A percentile compares a stretch with the other conserved stretches of the same genome.
Conservation (phyloP, 441 rosid genomes). For the Lepidium campestre region DNA sequence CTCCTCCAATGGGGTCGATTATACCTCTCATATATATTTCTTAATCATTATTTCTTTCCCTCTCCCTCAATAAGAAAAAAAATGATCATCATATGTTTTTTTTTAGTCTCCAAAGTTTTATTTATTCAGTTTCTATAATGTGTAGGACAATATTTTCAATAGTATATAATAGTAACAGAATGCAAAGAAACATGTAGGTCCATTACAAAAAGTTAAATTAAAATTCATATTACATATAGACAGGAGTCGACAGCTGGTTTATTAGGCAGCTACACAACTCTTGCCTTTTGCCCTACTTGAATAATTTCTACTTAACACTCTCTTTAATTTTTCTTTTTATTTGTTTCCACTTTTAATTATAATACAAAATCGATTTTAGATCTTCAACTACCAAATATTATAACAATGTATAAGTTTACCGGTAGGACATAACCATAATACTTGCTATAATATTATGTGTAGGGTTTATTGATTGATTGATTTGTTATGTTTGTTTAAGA, state of each 20-base stretch:
- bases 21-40: background rate
- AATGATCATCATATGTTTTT: background rate
- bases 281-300: conserved; percentile 27
- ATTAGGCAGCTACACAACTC: conserved; percentile 23
- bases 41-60: background rate
- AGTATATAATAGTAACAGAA: conserved; percentile 15
- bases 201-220: conserved; percentile 21
- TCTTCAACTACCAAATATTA: conserved; percentile 1
- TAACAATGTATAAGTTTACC: background rate
- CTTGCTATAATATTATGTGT: background rate
- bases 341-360: background rate
- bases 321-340: background rate
- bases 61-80: background rate
- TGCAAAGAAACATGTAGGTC: conserved; percentile 29
- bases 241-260: conserved; percentile 31
- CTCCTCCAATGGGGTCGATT: conserved; percentile 17
- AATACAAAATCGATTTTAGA: background rate
- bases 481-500: background rate
- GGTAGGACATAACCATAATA: background rate
- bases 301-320: conserved; percentile 18
- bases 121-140: background rate
- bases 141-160: conserved; percentile 17
- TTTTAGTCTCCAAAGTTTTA: background rate
- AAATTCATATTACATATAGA: conserved; percentile 21
- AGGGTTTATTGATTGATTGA: background rate